Evolutionary conservation across 225 moss, liverwort and hornwort genomes (phyloP), one percentile per base, ranked within the genome.

Genomic region (Marchantia polymorpha): DNA sequence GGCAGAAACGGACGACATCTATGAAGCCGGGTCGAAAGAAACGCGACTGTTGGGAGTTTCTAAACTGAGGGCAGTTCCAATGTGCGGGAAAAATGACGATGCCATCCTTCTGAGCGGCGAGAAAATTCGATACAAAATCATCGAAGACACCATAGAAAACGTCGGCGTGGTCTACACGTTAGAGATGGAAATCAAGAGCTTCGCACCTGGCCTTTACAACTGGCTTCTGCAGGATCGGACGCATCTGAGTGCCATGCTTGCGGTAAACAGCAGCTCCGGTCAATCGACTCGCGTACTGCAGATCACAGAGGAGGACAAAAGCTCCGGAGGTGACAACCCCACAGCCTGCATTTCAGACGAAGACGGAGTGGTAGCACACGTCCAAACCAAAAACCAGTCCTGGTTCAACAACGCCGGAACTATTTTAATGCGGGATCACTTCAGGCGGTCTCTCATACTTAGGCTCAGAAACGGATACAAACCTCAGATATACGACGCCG

Each of bases 201-300:
- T 77, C 17, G 77, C 77, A 8, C 77, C 77, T 1, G 77, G 77
- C 46, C 47, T 77, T 14, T 61, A 61, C 63, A 77, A 77, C 48
- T 77, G 77, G 77, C 77, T 77, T 23, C 49, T 77, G 49, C 77
- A 77, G 77, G 77, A 77, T 64, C 77, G 77, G 12, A 77, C 77
- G 7, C 77, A 64, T 64, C 56, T 77, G 20, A 77, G 77, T 64
- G 77, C 77, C 47, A 56, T 61, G 7, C 61, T 77, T 48, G 63
- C 77, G 48, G 77, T 77, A 12, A 77, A 47, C n/a, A 63, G 48
- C 52, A 29, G 63, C 63, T 76, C 20, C 12, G 59, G 60, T 30
- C 19, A 39, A 60, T 20, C 61, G 64, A 12, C 63, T 20, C 77
- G 63, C 23, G 20, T 77, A 14, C 12, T 77, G 49, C 64, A 61